These are phyloP conservation scores for Collybia sordida DNA, from an alignment of 768 basidiomycete species.

Conservation along the genomic window DNA sequence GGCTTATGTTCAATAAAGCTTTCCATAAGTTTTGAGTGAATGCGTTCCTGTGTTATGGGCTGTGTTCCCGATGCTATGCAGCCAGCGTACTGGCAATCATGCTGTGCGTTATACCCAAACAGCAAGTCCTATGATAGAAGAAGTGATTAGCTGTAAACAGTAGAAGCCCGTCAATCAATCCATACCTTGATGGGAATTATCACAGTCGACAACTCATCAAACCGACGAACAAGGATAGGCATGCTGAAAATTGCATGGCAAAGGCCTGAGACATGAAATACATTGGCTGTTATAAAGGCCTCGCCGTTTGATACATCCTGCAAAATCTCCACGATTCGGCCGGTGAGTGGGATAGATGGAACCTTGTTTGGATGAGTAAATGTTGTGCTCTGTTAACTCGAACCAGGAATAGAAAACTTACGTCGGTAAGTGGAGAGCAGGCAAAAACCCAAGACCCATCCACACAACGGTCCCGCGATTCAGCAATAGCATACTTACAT, in stretches of 20 bases:
- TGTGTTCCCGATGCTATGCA: conserved; percentile 15
- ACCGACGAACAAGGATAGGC: conserved; percentile 16
- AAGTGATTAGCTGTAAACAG: too few species aligned
- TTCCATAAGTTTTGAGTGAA: conserved; percentile 9
- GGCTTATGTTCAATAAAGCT: conserved; percentile 15
- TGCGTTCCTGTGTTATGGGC: conserved; percentile 11
- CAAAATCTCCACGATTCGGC: conserved; percentile 19
- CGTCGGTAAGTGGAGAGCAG: conserved; percentile 12
- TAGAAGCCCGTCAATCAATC: not conserved
- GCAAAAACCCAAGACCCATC: conserved; percentile 23
- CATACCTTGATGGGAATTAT: conserved; percentile 15
- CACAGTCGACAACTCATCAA: conserved; percentile 4
- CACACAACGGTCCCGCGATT: conserved; percentile 18
- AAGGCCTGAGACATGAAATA: conserved; percentile 14
- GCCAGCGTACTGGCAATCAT: conserved; percentile 15
- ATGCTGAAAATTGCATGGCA: conserved; percentile 19
- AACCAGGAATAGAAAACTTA: conserved; percentile 1
- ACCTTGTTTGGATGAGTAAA: not conserved
- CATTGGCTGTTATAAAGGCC: conserved; percentile 12
- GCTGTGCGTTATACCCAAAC: conserved; percentile 20
- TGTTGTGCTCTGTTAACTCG: not conserved
- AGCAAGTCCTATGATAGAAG: conserved; percentile 11
- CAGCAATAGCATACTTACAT: conserved; percentile 14
- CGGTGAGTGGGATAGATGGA: conserved; percentile 10
- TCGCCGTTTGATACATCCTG: conserved; percentile 1